Percentiles rank a stretch among this genome's conserved stretches.
Evolutionary conservation across 805 yeast genomes (phyloP).

Genomic region (Isabelozyma rhagii): DNA sequence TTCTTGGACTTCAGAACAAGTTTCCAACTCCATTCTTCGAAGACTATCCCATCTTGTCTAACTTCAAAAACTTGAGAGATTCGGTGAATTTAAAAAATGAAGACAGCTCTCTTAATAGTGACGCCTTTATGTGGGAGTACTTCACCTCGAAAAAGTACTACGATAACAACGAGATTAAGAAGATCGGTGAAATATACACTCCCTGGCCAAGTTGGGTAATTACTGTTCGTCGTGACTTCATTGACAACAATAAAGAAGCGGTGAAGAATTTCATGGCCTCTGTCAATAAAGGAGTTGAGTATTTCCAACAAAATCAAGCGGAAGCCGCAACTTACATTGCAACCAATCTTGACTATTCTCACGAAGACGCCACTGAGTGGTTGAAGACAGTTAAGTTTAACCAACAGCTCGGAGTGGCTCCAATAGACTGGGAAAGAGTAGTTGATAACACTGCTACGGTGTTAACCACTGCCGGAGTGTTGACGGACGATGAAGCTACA

Average conservation of each 20-base stretch:
- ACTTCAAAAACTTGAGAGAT: constrained; percentile 72
- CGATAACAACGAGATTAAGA: constrained; percentile 74
- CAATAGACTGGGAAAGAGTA: constrained; percentile 49
- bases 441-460: constrained; percentile 54
- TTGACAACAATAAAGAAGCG: constrained; percentile 20
- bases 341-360: constrained; percentile 67
- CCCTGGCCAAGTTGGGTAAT: constrained; percentile 98
- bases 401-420: constrained; percentile 31
- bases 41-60: constrained; percentile 57
- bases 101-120: constrained; percentile 48
- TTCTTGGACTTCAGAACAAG: constrained; percentile 60
- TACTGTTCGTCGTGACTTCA: constrained; percentile 45
- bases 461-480: constrained; percentile 63
- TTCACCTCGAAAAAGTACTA: constrained; percentile 86
- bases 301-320: constrained; percentile 57
- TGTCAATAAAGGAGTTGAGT: constrained; percentile 63
- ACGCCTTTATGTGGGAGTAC: constrained; percentile 95
- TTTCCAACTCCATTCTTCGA: constrained; percentile 52
- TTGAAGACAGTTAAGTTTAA: constrained; percentile 69
- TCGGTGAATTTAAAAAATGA: constrained; percentile 58
- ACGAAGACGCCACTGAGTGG: constrained; percentile 81
- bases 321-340: constrained; percentile 67
- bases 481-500: constrained; percentile 25
- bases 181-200: constrained; percentile 84
- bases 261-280: constrained; percentile 45